Conservation (phyloP, 352 stramenopile genomes). For the Plasmopara viticola region DNA sequence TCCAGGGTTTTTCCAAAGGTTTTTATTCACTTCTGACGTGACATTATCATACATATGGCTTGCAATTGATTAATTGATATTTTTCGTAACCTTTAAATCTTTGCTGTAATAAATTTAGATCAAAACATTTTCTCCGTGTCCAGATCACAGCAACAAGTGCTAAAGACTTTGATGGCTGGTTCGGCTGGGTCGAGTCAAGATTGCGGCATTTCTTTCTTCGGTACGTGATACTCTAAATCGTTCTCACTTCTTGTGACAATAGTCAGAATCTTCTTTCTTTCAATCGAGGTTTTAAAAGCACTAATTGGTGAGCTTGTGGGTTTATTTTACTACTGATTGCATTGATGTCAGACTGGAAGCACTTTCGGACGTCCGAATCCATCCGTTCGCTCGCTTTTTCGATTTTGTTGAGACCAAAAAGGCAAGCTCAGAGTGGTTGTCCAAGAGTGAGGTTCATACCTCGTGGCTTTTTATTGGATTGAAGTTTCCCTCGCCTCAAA, state of each 20-base stretch:
- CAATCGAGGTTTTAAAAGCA: neutral
- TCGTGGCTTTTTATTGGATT: constrained; percentile 78
- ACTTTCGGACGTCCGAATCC: constrained; percentile 47
- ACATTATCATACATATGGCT: neutral
- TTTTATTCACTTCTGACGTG: constrained; percentile 1
- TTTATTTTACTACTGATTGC: neutral
- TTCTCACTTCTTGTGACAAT: neutral
- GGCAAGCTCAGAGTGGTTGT: constrained; percentile 7
- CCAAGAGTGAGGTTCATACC: constrained; percentile 25
- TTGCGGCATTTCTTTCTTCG: constrained; percentile 74
- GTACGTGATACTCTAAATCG: constrained; percentile 22
- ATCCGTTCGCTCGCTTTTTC: constrained; percentile 82
- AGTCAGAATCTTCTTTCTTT: neutral
- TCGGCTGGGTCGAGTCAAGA: constrained; percentile 84
- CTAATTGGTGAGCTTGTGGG: neutral
- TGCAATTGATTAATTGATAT: constrained; percentile 5
- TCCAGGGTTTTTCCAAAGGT: constrained; percentile 75
- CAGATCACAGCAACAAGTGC: constrained; percentile 53
- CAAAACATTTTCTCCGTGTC: constrained; percentile 76
- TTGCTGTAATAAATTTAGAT: constrained; percentile 23
- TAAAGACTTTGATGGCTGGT: constrained; percentile 65
- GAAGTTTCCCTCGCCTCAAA: constrained; percentile 48
- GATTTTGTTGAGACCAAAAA: constrained; percentile 36
- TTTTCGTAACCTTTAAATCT: neutral
- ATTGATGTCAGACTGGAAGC: constrained; percentile 42